Conservation (phyloP, 257 asterid genomes). For the Gentiana dahurica region DNA sequence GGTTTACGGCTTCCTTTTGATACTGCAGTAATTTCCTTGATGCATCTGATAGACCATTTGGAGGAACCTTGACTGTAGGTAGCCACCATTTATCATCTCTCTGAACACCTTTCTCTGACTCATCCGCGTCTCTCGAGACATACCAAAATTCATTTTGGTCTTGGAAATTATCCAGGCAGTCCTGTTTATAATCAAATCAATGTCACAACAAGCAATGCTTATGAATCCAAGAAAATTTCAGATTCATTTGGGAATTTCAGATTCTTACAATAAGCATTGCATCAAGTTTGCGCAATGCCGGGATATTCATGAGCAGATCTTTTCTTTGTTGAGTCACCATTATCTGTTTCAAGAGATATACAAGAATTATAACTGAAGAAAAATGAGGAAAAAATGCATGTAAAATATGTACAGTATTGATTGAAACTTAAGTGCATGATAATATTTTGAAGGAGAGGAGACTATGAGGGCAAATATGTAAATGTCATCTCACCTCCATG, state of each 20-base stretch:
- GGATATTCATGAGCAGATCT: conserved; percentile 57
- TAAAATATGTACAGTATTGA: neutral
- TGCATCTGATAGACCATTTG: conserved; percentile 55
- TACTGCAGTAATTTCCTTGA: conserved; percentile 40
- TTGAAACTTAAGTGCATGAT: no score
- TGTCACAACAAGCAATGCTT: neutral
- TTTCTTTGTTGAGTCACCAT: conserved; percentile 73
- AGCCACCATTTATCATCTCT: conserved; percentile 83
- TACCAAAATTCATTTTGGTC: conserved; percentile 62
- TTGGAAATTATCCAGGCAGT: conserved; percentile 45
- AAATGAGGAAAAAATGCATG: neutral
- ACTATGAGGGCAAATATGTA: neutral
- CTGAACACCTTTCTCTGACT: conserved; percentile 57
- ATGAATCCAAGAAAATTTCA: neutral
- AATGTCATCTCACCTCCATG: conserved; percentile 46
- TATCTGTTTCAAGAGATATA: conserved; percentile 24
- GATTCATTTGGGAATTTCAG: neutral
- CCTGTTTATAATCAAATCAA: conserved; percentile 23
- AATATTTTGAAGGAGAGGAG: neutral
- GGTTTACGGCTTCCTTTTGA: conserved; percentile 70
- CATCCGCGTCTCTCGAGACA: conserved; percentile 55
- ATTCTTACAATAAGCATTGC: conserved; percentile 60
- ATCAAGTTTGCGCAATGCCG: conserved; percentile 79
- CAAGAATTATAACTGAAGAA: conserved; percentile 2
- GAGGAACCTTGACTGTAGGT: conserved; percentile 73